Conservation (phyloP, 2,329 filamentous ascomycete species). For the Clarireedia paspali region DNA sequence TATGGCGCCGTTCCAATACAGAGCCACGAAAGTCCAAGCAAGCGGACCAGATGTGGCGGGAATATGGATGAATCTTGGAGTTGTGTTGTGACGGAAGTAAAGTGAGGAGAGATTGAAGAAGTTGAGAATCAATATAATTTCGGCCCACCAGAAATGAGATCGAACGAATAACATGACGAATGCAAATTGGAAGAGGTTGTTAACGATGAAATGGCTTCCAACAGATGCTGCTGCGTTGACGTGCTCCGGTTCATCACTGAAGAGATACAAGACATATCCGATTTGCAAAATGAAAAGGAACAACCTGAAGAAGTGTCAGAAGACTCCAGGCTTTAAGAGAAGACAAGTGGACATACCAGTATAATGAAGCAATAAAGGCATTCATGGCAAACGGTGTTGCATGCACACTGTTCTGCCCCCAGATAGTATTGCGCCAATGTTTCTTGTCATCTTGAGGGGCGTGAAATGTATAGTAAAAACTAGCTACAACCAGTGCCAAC, state of each 20-base stretch:
- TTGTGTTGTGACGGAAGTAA: slow-evolving; percentile 72
- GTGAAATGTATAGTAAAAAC: slow-evolving; percentile 66
- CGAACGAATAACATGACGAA: slow-evolving; percentile 81
- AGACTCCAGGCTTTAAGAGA: neutral
- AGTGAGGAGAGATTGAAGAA: slow-evolving; percentile 71
- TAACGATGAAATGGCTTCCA: slow-evolving; percentile 75
- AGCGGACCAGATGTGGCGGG: slow-evolving; percentile 70
- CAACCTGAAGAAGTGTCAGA: slow-evolving; percentile 41
- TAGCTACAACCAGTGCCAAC: slow-evolving; percentile 63
- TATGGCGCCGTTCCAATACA: slow-evolving; percentile 86
- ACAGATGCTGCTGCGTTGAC: slow-evolving; percentile 68
- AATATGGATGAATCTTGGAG: slow-evolving; percentile 67
- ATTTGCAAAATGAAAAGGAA: slow-evolving; percentile 68
- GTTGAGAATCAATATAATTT: slow-evolving; percentile 71
- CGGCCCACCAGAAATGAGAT: slow-evolving; percentile 65
- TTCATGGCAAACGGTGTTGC: slow-evolving; percentile 71
- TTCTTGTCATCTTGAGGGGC: slow-evolving; percentile 51
- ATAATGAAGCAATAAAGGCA: slow-evolving; percentile 56
- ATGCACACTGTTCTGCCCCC: slow-evolving; percentile 61
- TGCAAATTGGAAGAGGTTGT: slow-evolving; percentile 75
- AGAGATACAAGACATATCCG: slow-evolving; percentile 70
- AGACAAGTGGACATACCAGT: slow-evolving; percentile 52
- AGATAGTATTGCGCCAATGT: slow-evolving; percentile 55
- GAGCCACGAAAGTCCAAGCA: slow-evolving; percentile 77
- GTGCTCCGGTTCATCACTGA: slow-evolving; percentile 54